Evolutionary conservation across 192 early-diverging fungal species (phyloP), one percentile per base, ranked within the genome.

Genomic region (Allomyces macrogynus): DNA sequence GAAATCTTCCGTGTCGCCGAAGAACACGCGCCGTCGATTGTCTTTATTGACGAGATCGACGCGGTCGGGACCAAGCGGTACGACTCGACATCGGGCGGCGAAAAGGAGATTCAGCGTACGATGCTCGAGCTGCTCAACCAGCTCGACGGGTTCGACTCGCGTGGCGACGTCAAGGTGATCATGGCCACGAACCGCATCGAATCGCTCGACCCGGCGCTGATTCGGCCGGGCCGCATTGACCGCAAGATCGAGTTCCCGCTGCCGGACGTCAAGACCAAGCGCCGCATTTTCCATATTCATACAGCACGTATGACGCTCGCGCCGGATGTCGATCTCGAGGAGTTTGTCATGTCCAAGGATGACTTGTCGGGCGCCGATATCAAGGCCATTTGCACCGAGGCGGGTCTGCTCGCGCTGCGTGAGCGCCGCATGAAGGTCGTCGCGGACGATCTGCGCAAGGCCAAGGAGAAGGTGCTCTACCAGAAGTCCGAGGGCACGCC

Each of bases 1-100:
- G 95, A 99, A 72, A 75, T 97, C 22, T 99, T 99, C 86, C 80
- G 92, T 32, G 87, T 97, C 4, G 95, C 95, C 23, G 86, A 92
- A 66, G 93, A 99, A 67, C 91, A 95, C 66, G 82, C 93, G 14
- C 95, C 95, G 4, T 89, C 91, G 10, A 99, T 99, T 81, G 91
- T 99, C 65, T 97, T 99, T 73, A 98, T 98, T 74, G 95, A 98
- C 73, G 95, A 98, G 78, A 95, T 98, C 68, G 95, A 98, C 70
- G 95, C 95, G 20, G 80, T 99, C 60, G 95, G 91, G 63, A 99
- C 94, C 32, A 99, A 99, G 77, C 87, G 87, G 72, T 95, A 93
- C 69, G 92, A 95, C 44, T 91, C 91, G 23, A 89, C 85, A 62
- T 92, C 92, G 10, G 91, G 94, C 43, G 95, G 90, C 66, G 95